Conservation (phyloP, 2,329 filamentous ascomycete genomes). For the Aspergillus uvarum region DNA sequence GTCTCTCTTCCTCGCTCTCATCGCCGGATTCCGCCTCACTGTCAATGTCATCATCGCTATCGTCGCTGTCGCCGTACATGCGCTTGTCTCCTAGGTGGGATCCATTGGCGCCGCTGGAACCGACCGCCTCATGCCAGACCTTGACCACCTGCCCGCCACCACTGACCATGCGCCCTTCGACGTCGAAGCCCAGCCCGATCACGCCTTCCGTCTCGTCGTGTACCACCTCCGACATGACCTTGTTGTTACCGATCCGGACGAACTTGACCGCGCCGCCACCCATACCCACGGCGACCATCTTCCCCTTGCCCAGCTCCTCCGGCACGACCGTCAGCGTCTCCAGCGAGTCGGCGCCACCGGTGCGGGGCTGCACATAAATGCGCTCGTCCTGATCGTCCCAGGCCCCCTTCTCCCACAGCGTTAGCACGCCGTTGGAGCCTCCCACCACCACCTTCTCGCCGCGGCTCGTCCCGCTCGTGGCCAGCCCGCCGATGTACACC, state of each 20-base stretch:
- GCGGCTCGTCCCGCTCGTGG: slow-evolving; percentile 64
- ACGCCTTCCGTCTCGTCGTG: slow-evolving; percentile 90
- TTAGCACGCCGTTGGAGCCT: slow-evolving; percentile 77
- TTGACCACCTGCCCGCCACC: slow-evolving; percentile 84
- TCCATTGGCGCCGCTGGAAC: slow-evolving; percentile 52
- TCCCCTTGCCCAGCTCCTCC: slow-evolving; percentile 62
- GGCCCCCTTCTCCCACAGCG: slow-evolving; percentile 87
- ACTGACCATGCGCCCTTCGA: slow-evolving; percentile 80
- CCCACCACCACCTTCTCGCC: slow-evolving; percentile 75
- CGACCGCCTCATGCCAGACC: slow-evolving; percentile 76
- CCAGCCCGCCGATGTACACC: slow-evolving; percentile 72
- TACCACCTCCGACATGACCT: slow-evolving; percentile 65
- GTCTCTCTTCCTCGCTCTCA: slow-evolving; percentile 28
- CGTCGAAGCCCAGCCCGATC: slow-evolving; percentile 78
- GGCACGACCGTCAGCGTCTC: slow-evolving; percentile 76
- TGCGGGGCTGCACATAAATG: slow-evolving; percentile 67
- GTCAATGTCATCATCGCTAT: slow-evolving; percentile 43
- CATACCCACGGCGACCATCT: slow-evolving; percentile 72
- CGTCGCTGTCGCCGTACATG: slow-evolving; percentile 38
- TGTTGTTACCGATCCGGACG: slow-evolving; percentile 71
- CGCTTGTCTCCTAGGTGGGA: slow-evolving; percentile 36
- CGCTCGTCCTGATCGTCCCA: slow-evolving; percentile 96
- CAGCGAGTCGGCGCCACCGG: slow-evolving; percentile 71
- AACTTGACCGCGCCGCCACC: slow-evolving; percentile 78
- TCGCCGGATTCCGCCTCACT: slow-evolving; percentile 47